A percentile compares a stretch with the other conserved stretches of the same genome.
Evolutionary conservation across 177 flowering plant species (phyloP).

Genomic region (Telopea speciosissima): DNA sequence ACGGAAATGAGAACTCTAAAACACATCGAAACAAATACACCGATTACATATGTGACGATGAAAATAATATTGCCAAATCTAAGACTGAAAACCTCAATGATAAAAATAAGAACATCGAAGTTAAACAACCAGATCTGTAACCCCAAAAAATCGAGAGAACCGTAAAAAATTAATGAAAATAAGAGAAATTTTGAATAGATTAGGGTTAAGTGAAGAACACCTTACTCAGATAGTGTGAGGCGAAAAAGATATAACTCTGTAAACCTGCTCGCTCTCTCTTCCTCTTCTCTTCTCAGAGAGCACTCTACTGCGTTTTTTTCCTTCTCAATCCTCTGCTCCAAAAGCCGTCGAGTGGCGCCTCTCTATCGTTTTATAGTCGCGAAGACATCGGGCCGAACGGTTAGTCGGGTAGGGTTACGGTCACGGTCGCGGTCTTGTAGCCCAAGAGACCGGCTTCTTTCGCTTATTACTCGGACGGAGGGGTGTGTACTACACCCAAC

Average conservation of each 20-base stretch:
- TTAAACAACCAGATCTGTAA: not conserved
- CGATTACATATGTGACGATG: not conserved
- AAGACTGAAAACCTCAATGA: not conserved
- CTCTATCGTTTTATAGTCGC: not conserved
- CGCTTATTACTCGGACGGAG: not conserved
- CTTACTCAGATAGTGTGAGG: not conserved
- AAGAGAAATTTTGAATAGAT: not conserved
- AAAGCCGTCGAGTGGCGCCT: not conserved
- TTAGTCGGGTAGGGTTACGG: slow-evolving; percentile 1
- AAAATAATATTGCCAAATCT: not conserved
- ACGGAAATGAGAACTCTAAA: not conserved
- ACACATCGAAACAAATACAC: not conserved
- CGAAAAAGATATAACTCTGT: not conserved
- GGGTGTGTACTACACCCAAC: no score
- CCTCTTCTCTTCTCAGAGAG: not conserved
- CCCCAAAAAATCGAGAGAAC: not conserved
- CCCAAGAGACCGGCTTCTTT: not conserved
- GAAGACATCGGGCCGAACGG: not conserved
- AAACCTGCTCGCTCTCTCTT: not conserved
- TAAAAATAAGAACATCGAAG: not conserved
- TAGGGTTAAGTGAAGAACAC: not conserved
- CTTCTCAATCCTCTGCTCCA: not conserved
- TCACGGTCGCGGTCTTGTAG: not conserved
- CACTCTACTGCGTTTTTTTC: not conserved
- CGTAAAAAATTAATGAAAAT: not conserved